phyloP scores from a whole-genome alignment of 768 basidiomycete species.

The Cystobasidium onofrii region DNA sequence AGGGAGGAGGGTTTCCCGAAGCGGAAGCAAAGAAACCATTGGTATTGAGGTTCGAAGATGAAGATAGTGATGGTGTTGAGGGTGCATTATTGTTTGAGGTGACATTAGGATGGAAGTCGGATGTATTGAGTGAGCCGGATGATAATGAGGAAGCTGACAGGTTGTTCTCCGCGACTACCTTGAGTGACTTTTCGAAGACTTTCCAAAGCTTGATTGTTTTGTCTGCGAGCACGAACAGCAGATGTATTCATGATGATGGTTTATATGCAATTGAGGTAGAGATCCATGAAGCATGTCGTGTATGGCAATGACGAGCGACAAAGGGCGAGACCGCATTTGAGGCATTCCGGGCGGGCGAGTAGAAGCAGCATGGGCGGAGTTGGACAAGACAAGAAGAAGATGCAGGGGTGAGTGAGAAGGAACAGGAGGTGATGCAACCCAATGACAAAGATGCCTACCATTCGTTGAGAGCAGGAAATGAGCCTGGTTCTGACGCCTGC shows the following conservation, averaged over 20 bases:
- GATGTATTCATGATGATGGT: neutral
- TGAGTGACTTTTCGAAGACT: constrained; percentile 95
- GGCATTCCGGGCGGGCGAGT: neutral
- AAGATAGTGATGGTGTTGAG: constrained; percentile 28
- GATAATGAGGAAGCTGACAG: constrained; percentile 54
- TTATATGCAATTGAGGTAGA: neutral
- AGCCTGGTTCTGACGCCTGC: constrained; percentile 91
- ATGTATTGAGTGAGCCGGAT: constrained; percentile 55
- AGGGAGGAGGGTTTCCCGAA: neutral
- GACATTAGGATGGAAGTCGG: constrained; percentile 24
- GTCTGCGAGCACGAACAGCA: no score
- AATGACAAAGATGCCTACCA: constrained; percentile 52
- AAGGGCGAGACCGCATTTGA: neutral
- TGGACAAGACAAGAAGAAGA: neutral
- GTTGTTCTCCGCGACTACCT: constrained; percentile 94
- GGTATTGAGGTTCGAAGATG: constrained; percentile 16
- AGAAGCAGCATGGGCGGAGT: neutral
- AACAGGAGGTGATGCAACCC: no score
- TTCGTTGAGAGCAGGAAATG: constrained; percentile 97
- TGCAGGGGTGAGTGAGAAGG: neutral
- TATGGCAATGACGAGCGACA: neutral
- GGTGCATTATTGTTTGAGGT: neutral
- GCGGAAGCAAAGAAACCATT: constrained; percentile 1
- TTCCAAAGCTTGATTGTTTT: constrained; percentile 99
- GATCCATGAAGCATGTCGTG: neutral